Base-by-base conservation (phyloP, 768 basidiomycete genomes). In the Pleurotus tuoliensis region DNA sequence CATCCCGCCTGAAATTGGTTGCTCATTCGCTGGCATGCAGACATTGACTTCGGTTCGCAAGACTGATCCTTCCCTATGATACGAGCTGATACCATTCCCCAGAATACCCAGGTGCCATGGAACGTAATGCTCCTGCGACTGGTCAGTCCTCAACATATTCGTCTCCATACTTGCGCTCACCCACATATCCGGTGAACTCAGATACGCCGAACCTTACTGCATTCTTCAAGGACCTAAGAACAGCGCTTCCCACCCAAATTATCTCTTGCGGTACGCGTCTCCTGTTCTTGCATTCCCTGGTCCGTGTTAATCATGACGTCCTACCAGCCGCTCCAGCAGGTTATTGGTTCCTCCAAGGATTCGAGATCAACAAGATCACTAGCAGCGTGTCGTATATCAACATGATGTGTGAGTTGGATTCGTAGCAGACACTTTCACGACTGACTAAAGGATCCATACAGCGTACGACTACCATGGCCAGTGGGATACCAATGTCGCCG, bases 341-440 rank as follows among this genome's bases (percentile, higher is more conserved):
- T 3, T 63, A 61, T 22, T 61, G 60, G 62, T 64, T 61, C 58
- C 55, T 64, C 4, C 25, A 59, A 39, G 66, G 66, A 3, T 67
- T 65, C 30, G 60, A 67, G 56, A 63, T 65, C 22, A 60, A 67
- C 53, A 67, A 65, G 43, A 63, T 67, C 40, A 60, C 52, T 5
- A 24, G 25, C 13, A 48, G 25, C 7, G 57, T 64, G 9, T 52
- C 53, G 6, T 67, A 63, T 34, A 8, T 67, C 46, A 67, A 65
- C 52, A 63, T 67, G 62, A 67, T 67, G 66, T 62, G 65, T 58
- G 4, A 44, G 41, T 2, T 4, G 41, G 2, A 1, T 3, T 34
- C 2, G 9, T 34, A 11, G 8, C 30, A 4, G 30, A 8, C 11
- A 34, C 11, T 34, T 11, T 9, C 9, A 11, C 9, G 11, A 34